Conservation (phyloP, 176 grass and related monocot genomes). For the Avena insularis region DNA sequence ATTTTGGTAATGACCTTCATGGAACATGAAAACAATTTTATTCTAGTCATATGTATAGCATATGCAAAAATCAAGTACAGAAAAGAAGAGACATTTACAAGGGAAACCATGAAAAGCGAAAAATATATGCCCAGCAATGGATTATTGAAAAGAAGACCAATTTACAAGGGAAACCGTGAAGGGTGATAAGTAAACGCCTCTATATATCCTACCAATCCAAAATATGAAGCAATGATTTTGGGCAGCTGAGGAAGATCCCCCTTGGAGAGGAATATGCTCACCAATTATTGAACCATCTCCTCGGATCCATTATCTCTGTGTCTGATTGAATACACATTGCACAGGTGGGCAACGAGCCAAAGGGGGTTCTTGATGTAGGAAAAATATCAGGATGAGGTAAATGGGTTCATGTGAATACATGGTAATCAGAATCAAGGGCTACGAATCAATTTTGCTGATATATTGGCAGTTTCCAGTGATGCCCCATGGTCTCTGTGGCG, state of each 20-base stretch:
- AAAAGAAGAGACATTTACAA: too few relatives aligned
- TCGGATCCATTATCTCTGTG: slow-evolving; percentile 39
- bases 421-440: not conserved
- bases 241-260: not conserved
- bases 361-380: not conserved
- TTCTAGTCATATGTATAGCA: too few relatives aligned
- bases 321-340: slow-evolving; percentile 29
- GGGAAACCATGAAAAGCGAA: too few relatives aligned
- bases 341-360: slow-evolving; percentile 16
- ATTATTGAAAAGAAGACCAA: not conserved
- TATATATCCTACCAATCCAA: not conserved
- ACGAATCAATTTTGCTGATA: not conserved
- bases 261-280: slow-evolving; percentile 28
- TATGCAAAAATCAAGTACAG: too few relatives aligned
- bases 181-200: not conserved
- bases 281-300: slow-evolving; percentile 46
- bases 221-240: slow-evolving; percentile 15
- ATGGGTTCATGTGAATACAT: not conserved
- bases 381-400: slow-evolving; percentile 22
- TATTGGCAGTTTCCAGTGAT: not conserved
- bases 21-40: too few relatives aligned
- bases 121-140: too few relatives aligned
- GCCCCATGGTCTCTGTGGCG: slow-evolving; percentile 17
- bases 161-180: not conserved
- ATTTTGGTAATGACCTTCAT: too few relatives aligned